Base-by-base conservation (phyloP, 306 rosid genomes). In the Hippophae gyantsensis region DNA sequence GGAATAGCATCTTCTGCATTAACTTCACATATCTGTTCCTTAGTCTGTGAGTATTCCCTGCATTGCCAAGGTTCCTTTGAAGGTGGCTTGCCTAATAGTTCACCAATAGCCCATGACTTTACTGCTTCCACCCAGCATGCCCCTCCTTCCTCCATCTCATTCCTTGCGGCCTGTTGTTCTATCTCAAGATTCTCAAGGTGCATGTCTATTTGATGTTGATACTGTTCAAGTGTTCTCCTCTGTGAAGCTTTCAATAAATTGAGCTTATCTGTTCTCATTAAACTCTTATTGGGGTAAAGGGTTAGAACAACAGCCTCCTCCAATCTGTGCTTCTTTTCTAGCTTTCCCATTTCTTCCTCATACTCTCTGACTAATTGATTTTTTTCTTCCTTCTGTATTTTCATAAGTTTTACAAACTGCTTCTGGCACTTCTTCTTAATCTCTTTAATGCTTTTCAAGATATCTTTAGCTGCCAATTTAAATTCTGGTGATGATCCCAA, bases 371-470 rank as follows among this genome's bases (percentile, higher is more conserved):
- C 25, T 44, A 70, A 3, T 57, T 54, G 70, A 57, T 43, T 66
- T 62, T 25, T 70, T 63, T 70, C 73, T 65, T 67, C 69, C 54
- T 49, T 43, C 57, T 74, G 89, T 76, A 59, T 71, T 56, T 76
- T 75, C 26, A 11, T 13, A 14, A 80, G 69, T 67, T 86, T 86
- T 48, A 23, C 43, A 70, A 72, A 49, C 61, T 66, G 42, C 78
- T 69, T 84, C 61, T 69, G 50, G 42, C 69, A 78, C 68, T 64
- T 89, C 72, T 86, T 84, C 65, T 63, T 63, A 66, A 80, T 78
- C 58, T 73, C 76, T 52, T 78, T 82, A 44, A 84, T 74, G 65
- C 87, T 78, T 70, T 73, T 84, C 51, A 62, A 64, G 42, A 79
- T 13, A 69, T 77, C 87, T 56, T 54, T 78, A 42, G 55, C 54